Percentiles rank a stretch among this genome's conserved stretches.
Conservation (phyloP, 2,329 filamentous ascomycete genomes). For the Chaetomium globosum region DNA sequence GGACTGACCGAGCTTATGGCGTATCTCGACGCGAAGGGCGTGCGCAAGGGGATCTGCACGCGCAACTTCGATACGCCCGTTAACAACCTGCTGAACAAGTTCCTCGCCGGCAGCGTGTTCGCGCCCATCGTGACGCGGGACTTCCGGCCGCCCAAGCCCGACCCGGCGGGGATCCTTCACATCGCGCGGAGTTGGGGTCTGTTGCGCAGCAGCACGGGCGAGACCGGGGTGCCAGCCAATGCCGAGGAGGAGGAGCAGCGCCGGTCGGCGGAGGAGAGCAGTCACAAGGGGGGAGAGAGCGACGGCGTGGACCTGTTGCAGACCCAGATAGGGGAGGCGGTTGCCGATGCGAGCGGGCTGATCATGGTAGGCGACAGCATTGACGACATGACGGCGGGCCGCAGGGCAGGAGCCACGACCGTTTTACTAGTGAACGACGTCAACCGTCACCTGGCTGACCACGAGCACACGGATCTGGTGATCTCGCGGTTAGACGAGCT, state of each 20-base stretch:
- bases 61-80: conserved; percentile 88
- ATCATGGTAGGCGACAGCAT: conserved; percentile 78
- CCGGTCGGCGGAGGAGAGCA: conserved; percentile 18
- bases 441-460: conserved; percentile 69
- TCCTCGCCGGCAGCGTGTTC: conserved; percentile 70
- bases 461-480: conserved; percentile 76
- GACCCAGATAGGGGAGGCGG: conserved; percentile 31
- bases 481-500: conserved; percentile 75
- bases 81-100: conserved; percentile 71
- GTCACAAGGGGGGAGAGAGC: conserved; percentile 34
- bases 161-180: conserved; percentile 83
- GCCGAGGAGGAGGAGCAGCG: conserved; percentile 26
- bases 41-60: conserved; percentile 87
- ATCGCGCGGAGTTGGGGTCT: conserved; percentile 79
- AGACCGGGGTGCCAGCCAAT: conserved; percentile 32
- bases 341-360: conserved; percentile 51
- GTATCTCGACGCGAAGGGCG: conserved; percentile 68
- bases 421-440: conserved; percentile 84
- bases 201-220: conserved; percentile 34
- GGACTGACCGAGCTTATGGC: conserved; percentile 78
- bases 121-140: conserved; percentile 81
- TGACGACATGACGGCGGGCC: conserved; percentile 90
- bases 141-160: conserved; percentile 80
- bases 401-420: conserved; percentile 80
- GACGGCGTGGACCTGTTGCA: conserved; percentile 17